phyloP scores from a whole-genome alignment of 441 rosid genomes.

The Bruguiera hainesii region DNA sequence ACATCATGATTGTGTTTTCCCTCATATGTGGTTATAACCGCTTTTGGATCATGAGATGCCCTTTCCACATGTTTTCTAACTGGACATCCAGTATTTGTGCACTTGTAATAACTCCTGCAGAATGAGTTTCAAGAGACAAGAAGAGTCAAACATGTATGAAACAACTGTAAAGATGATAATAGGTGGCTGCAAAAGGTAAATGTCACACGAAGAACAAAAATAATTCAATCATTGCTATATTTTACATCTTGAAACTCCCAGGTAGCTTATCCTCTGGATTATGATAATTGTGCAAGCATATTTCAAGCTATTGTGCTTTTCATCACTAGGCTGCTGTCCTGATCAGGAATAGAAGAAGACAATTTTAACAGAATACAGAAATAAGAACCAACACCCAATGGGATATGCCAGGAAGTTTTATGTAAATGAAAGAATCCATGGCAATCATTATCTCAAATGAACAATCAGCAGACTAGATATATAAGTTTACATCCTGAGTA shows the following conservation, averaged over 20 bases:
- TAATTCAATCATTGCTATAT: background rate
- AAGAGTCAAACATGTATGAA: background rate
- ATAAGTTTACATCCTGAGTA: background rate
- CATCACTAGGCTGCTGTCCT: background rate
- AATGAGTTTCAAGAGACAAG: constrained; percentile 9
- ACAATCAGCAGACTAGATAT: too few species aligned
- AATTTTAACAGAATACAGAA: background rate
- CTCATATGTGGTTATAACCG: constrained; percentile 95
- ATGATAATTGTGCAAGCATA: background rate
- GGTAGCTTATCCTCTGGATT: constrained; percentile 1
- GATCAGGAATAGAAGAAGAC: background rate
- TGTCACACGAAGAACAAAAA: background rate
- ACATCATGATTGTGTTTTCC: constrained; percentile 98
- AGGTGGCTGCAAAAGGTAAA: background rate
- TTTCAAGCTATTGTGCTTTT: too few species aligned
- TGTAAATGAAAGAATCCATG: background rate
- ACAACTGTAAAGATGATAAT: background rate
- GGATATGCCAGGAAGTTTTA: background rate
- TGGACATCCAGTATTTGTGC: constrained; percentile 88
- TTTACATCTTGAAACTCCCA: background rate
- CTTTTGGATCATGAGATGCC: constrained; percentile 96
- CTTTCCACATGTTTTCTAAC: constrained; percentile 98
- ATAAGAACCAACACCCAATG: background rate
- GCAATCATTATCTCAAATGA: too few species aligned
- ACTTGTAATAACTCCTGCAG: constrained; percentile 96